phyloP scores from a whole-genome alignment of 2,329 filamentous ascomycete genomes.

The Ascochyta koolunga region DNA sequence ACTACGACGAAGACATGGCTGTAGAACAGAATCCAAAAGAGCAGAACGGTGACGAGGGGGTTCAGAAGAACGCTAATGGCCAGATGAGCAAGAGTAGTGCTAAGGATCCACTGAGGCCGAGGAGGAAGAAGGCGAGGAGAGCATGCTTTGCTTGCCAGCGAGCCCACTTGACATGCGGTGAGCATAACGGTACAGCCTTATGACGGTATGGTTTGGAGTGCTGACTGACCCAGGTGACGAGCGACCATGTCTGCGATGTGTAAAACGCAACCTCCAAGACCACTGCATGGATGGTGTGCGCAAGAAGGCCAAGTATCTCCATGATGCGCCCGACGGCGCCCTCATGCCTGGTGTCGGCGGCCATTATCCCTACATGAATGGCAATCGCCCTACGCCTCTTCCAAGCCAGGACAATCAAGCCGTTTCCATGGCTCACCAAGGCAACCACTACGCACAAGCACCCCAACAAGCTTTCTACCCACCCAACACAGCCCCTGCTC shows the following conservation, averaged over 20 bases:
- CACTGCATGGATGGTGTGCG: slow-evolving; percentile 94
- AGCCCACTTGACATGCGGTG: slow-evolving; percentile 97
- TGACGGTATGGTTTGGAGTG: too few relatives aligned
- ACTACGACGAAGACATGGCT: slow-evolving; percentile 53
- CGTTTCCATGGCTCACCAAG: slow-evolving; percentile 37
- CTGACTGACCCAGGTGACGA: slow-evolving; percentile 70
- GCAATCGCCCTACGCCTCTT: slow-evolving; percentile 52
- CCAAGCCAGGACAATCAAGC: slow-evolving; percentile 34
- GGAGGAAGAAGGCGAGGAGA: slow-evolving; percentile 92
- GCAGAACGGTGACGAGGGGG: slow-evolving; percentile 43
- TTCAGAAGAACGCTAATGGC: slow-evolving; percentile 41
- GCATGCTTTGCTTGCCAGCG: slow-evolving; percentile 97
- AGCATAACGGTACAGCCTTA: slow-evolving; percentile 51
- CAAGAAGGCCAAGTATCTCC: slow-evolving; percentile 98
- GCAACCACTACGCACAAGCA: slow-evolving; percentile 53
- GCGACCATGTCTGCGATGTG: slow-evolving; percentile 89
- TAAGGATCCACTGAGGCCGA: slow-evolving; percentile 87
- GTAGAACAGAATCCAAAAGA: slow-evolving; percentile 49
- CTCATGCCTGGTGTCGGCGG: slow-evolving; percentile 83
- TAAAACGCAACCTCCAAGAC: slow-evolving; percentile 90
- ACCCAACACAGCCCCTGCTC: slow-evolving; percentile 45
- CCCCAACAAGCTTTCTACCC: slow-evolving; percentile 50
- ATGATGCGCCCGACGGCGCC: slow-evolving; percentile 90
- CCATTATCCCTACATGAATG: slow-evolving; percentile 64
- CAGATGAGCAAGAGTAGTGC: slow-evolving; percentile 57